These are phyloP conservation scores for Serendipita indica DNA, from an alignment of 768 basidiomycete species.

Conservation along the genomic window DNA sequence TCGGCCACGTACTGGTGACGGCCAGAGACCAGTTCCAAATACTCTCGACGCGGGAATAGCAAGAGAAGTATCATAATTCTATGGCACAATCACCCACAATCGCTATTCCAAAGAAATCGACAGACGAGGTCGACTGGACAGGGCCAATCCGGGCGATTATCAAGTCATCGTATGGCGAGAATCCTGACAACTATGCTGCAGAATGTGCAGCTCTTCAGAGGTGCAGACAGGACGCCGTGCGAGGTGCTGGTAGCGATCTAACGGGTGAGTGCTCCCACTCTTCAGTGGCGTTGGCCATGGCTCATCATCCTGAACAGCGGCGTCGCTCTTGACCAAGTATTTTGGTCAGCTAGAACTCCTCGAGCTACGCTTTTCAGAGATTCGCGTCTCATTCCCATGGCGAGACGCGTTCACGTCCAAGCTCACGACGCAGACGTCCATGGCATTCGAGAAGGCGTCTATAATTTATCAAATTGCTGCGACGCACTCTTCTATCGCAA, in stretches of 20 bases:
- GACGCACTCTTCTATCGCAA: constrained; percentile 83
- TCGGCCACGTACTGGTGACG: not conserved
- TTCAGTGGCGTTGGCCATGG: not conserved
- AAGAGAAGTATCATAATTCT: not conserved
- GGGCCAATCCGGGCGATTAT: constrained; percentile 73
- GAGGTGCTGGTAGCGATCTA: constrained; percentile 87
- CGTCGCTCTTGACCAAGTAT: constrained; percentile 92
- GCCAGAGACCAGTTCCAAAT: not conserved
- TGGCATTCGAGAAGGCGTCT: constrained; percentile 96
- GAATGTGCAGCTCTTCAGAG: constrained; percentile 79
- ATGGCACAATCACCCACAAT: constrained; percentile 65
- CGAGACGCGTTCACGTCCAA: constrained; percentile 93
- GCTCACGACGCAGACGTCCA: constrained; percentile 83
- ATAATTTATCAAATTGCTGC: constrained; percentile 92
- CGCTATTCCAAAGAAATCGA: constrained; percentile 85
- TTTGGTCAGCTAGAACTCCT: constrained; percentile 97
- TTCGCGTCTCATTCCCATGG: constrained; percentile 93
- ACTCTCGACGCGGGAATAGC: not conserved
- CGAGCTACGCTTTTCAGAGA: constrained; percentile 92
- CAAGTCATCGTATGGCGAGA: constrained; percentile 85
- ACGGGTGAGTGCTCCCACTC: constrained; percentile 44
- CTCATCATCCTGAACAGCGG: not conserved
- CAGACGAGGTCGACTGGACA: constrained; percentile 95
- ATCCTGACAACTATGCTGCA: constrained; percentile 69
- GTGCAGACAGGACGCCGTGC: constrained; percentile 89